Conservation (phyloP, 805 yeast species). For the Hermanozyma aechmeae region DNA sequence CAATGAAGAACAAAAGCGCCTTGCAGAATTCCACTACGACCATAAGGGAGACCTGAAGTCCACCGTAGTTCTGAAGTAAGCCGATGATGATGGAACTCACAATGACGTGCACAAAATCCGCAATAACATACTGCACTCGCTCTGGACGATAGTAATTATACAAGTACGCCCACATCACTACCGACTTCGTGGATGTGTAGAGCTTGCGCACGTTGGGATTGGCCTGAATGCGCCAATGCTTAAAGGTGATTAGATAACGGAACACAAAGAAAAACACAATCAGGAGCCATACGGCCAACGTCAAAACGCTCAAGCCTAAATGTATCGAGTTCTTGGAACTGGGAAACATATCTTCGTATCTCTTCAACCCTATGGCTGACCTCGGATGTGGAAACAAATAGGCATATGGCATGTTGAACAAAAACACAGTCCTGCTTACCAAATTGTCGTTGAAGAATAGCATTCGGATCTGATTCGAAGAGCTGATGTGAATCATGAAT, state of each 20-base stretch:
- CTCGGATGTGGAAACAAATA: slow-evolving; percentile 10
- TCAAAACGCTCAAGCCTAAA: no score
- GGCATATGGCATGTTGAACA: slow-evolving; percentile 16
- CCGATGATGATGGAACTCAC: slow-evolving; percentile 34
- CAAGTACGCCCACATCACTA: slow-evolving; percentile 37
- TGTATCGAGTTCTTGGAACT: no score
- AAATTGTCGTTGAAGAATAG: no score
- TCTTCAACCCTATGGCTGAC: no score
- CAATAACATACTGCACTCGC: slow-evolving; percentile 25
- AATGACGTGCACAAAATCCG: slow-evolving; percentile 24
- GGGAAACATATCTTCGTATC: no score
- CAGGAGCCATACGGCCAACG: slow-evolving; percentile 4
- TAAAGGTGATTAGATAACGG: slow-evolving; percentile 8
- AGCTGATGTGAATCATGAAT: slow-evolving; percentile 20
- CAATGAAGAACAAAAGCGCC: slow-evolving; percentile 11
- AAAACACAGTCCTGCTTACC: no score
- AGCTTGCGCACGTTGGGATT: slow-evolving; percentile 19
- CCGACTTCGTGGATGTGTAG: slow-evolving; percentile 39
- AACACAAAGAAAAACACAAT: slow-evolving; percentile 6
- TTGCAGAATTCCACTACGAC: slow-evolving; percentile 25
- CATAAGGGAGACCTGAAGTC: slow-evolving; percentile 33
- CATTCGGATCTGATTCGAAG: no score
- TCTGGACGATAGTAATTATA: slow-evolving; percentile 37
- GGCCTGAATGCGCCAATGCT: slow-evolving; percentile 7
- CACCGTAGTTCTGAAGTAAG: slow-evolving; percentile 32